A percentile compares a stretch with the other conserved stretches of the same genome.
These are phyloP conservation scores for Amanita rubescens DNA, from an alignment of 768 basidiomycete genomes.

Conservation along the genomic window DNA sequence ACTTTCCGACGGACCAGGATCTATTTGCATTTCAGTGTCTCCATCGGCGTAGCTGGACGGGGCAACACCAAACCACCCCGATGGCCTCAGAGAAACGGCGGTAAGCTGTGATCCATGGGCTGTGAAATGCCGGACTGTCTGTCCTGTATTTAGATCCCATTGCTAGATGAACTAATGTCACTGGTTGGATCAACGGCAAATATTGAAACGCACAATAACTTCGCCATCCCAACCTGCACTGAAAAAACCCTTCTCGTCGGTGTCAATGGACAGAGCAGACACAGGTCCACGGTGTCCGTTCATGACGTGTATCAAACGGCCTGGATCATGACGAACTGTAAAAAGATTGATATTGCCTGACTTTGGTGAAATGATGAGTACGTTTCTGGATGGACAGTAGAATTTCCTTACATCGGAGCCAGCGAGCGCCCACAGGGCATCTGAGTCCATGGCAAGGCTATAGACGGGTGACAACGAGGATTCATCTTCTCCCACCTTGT, in stretches of 20 bases:
- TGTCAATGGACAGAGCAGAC: slow-evolving; percentile 74
- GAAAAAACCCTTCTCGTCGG: slow-evolving; percentile 79
- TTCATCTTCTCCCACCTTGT: slow-evolving; percentile 38
- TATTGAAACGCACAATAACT: slow-evolving; percentile 53
- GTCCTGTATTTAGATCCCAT: slow-evolving; percentile 96
- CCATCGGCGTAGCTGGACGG: slow-evolving; percentile 6
- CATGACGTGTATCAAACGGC: slow-evolving; percentile 65
- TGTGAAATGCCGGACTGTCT: slow-evolving; percentile 65
- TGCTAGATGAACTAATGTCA: slow-evolving; percentile 44
- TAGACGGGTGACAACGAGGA: slow-evolving; percentile 66
- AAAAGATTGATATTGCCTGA: slow-evolving; percentile 89
- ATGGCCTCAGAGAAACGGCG: slow-evolving; percentile 70
- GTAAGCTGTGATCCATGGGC: slow-evolving; percentile 84
- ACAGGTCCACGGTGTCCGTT: slow-evolving; percentile 75
- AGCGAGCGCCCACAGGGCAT: slow-evolving; percentile 87
- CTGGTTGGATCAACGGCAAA: slow-evolving; percentile 8
- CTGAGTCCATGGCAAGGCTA: slow-evolving; percentile 85
- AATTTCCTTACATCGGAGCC: slow-evolving; percentile 68
- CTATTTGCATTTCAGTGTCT: neutral
- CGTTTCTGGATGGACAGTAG: slow-evolving; percentile 12
- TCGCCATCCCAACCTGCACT: slow-evolving; percentile 95
- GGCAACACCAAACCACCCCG: slow-evolving; percentile 25
- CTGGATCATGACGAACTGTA: slow-evolving; percentile 89
- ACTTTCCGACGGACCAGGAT: neutral
- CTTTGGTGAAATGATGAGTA: slow-evolving; percentile 29